phyloP scores from a whole-genome alignment of 805 yeast species.

The Blastobotrys chiropterorum region DNA sequence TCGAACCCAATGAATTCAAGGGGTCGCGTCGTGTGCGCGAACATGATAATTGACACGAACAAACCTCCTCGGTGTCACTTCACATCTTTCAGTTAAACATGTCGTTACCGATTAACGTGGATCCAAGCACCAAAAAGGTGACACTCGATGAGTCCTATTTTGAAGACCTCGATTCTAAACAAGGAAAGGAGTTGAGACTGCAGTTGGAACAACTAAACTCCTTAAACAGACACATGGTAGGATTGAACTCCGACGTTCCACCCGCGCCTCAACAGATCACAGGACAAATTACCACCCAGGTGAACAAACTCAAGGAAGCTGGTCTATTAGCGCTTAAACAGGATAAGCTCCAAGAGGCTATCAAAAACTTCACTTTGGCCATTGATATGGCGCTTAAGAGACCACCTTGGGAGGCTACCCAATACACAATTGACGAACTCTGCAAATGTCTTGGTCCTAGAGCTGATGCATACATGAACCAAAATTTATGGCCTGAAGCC shows the following conservation, averaged over 20 bases:
- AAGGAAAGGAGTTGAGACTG: constrained; percentile 19
- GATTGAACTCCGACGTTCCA: constrained; percentile 31
- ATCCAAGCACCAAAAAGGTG: constrained; percentile 19
- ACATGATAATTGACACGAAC: background rate
- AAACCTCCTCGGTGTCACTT: background rate
- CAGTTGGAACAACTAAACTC: constrained; percentile 27
- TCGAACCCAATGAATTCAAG: background rate
- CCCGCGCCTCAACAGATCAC: constrained; percentile 29
- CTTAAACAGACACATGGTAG: constrained; percentile 27
- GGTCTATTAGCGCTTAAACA: constrained; percentile 28
- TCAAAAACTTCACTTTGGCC: constrained; percentile 32
- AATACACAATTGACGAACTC: constrained; percentile 31
- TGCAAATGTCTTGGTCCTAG: constrained; percentile 29
- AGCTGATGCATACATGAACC: constrained; percentile 34
- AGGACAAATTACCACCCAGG: constrained; percentile 24
- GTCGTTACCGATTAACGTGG: constrained; percentile 18
- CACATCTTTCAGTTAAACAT: constrained; percentile 2
- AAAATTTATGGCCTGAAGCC: constrained; percentile 33
- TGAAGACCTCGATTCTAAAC: constrained; percentile 9
- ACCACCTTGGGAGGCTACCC: constrained; percentile 36
- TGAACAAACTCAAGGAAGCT: constrained; percentile 30
- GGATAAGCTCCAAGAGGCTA: constrained; percentile 31
- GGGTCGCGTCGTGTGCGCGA: background rate
- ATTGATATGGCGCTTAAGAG: constrained; percentile 35
- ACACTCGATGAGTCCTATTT: constrained; percentile 12